Conservation (phyloP, 73 alveolate species). For the Paramecium caudatum region DNA sequence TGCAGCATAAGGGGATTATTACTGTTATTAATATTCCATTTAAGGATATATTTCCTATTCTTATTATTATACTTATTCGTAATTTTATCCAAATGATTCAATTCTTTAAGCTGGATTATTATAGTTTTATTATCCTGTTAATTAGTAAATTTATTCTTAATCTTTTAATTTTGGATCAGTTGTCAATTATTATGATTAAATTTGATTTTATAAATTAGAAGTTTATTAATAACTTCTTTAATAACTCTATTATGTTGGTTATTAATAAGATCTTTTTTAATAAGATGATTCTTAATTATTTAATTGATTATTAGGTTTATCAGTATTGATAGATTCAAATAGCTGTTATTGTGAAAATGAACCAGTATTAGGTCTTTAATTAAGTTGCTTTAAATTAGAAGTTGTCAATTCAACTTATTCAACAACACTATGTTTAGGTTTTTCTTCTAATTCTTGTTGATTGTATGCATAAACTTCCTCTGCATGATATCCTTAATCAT, state of each 20-base stretch:
- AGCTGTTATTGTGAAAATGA: slow-evolving; percentile 10
- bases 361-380: slow-evolving; percentile 12
- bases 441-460: slow-evolving; percentile 1
- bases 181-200: too few species aligned
- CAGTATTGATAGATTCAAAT: slow-evolving; percentile 21
- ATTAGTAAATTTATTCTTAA: background rate
- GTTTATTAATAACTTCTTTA: too few species aligned
- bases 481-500: background rate
- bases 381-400: background rate
- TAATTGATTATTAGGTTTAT: background rate
- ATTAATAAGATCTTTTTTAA: background rate
- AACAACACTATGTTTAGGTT: background rate
- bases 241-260: slow-evolving; percentile 22
- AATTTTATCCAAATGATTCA: too few species aligned
- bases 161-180: background rate
- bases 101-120: background rate
- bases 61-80: too few species aligned
- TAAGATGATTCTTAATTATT: background rate
- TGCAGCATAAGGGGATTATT: too few species aligned
- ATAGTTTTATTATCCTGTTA: background rate
- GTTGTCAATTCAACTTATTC: background rate
- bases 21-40: background rate
- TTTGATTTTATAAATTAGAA: too few species aligned
- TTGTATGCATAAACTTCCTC: slow-evolving; percentile 1
- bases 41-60: background rate